Evolutionary conservation across 345 rosid genomes (phyloP).

Genomic region (Geranium brycei): DNA sequence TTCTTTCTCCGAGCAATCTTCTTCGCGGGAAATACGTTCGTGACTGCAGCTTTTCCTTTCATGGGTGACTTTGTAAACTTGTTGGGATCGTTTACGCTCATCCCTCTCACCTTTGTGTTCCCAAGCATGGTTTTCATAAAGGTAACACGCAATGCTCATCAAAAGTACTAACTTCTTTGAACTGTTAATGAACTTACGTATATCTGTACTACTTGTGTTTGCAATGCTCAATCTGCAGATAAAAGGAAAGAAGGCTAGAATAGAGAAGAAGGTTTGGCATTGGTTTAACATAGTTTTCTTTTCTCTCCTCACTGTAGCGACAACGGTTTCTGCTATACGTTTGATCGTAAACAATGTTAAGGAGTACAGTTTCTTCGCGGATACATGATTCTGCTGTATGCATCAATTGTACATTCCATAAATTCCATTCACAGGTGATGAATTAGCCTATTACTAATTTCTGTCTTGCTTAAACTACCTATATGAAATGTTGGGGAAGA

Average conservation of each 20-base stretch:
- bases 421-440: no score
- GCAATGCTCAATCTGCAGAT: constrained; percentile 4
- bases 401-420: background rate
- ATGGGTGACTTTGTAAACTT: constrained; percentile 26
- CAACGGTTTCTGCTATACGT: constrained; percentile 14
- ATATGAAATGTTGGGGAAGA: no score
- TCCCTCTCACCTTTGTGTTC: constrained; percentile 22
- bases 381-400: constrained; percentile 1
- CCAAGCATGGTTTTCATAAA: constrained; percentile 20
- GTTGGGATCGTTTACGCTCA: constrained; percentile 20
- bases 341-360: constrained; percentile 10
- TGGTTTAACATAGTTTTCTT: constrained; percentile 16
- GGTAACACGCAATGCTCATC: constrained; percentile 9
- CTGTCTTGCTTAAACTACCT: no score
- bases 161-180: background rate
- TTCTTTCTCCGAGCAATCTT: constrained; percentile 11
- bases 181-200: no score
- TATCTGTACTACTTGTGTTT: background rate
- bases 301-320: constrained; percentile 10
- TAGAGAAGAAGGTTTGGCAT: constrained; percentile 18
- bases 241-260: constrained; percentile 14
- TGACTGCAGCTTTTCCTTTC: constrained; percentile 30
- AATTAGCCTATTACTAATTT: no score
- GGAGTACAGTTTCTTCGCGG: constrained; percentile 18
- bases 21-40: constrained; percentile 12